Evolutionary conservation across 2,329 filamentous ascomycete species (phyloP).

Genomic region (Talaromyces marneffei): DNA sequence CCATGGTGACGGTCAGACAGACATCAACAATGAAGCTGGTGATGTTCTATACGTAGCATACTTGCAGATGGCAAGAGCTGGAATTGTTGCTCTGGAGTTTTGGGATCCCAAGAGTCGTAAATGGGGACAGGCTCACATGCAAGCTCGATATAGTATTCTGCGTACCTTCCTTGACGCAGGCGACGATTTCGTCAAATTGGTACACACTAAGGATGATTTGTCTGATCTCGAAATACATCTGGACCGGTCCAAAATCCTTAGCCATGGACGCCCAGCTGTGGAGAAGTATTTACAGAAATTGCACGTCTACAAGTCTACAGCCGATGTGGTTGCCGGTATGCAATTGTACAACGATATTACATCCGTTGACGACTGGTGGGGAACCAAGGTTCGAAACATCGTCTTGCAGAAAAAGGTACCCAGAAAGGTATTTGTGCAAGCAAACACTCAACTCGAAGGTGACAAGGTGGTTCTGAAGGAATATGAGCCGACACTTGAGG

Average conservation of each 20-base stretch:
- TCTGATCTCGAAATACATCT: conserved; percentile 76
- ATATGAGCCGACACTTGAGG: conserved; percentile 74
- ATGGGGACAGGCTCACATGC: conserved; percentile 90
- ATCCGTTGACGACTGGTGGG: conserved; percentile 77
- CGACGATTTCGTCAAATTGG: conserved; percentile 78
- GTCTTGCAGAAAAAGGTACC: conserved; percentile 56
- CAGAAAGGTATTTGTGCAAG: conserved; percentile 80
- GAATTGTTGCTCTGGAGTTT: conserved; percentile 80
- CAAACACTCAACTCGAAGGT: conserved; percentile 69
- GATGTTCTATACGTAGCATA: conserved; percentile 86
- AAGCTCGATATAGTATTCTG: conserved; percentile 84
- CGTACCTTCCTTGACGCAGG: conserved; percentile 70
- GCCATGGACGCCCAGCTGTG: conserved; percentile 73
- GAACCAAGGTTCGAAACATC: conserved; percentile 62
- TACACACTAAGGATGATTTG: conserved; percentile 67
- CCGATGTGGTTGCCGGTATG: conserved; percentile 71
- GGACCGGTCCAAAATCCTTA: conserved; percentile 80
- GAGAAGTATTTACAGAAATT: conserved; percentile 84
- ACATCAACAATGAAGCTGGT: conserved; percentile 71
- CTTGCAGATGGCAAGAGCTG: conserved; percentile 89
- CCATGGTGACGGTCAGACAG: conserved; percentile 68
- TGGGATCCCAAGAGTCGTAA: conserved; percentile 88
- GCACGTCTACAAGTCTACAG: conserved; percentile 87
- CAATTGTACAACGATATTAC: conserved; percentile 81
- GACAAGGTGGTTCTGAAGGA: conserved; percentile 73